phyloP scores from a whole-genome alignment of 2,329 filamentous ascomycete genomes.

The Clonostachys rosea region DNA sequence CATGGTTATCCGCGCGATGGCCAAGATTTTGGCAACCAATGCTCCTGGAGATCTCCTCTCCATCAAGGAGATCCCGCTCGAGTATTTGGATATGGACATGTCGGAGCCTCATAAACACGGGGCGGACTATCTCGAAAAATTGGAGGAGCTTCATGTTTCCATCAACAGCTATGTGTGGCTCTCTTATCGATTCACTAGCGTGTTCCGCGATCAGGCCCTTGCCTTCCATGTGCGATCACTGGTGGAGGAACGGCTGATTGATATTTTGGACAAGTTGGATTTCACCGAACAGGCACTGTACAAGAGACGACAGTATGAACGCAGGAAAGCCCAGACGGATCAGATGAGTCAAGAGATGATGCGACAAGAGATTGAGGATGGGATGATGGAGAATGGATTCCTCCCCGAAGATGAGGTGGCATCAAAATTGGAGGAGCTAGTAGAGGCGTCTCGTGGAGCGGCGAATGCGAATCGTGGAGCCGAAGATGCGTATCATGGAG shows the following conservation, averaged over 20 bases:
- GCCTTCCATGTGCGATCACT: conserved; percentile 76
- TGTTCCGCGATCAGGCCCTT: conserved; percentile 71
- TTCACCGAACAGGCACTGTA: conserved; percentile 29
- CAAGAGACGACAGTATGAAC: conserved; percentile 11
- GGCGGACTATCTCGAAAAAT: conserved; percentile 55
- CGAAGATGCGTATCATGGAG: too few relatives aligned
- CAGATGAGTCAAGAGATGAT: conserved; percentile 1
- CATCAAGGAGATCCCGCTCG: conserved; percentile 65
- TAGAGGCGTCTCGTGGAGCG: neutral
- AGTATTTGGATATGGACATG: conserved; percentile 64
- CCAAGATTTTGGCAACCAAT: conserved; percentile 64
- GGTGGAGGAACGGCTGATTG: conserved; percentile 68
- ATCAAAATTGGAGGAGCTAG: neutral
- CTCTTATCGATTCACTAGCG: conserved; percentile 78
- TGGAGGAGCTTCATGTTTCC: conserved; percentile 78
- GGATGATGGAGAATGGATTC: neutral
- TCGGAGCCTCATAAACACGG: conserved; percentile 24
- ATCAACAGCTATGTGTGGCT: conserved; percentile 91
- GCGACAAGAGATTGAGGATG: neutral
- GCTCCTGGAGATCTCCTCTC: conserved; percentile 65
- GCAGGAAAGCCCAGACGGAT: conserved; percentile 11
- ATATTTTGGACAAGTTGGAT: conserved; percentile 42
- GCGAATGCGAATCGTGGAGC: neutral
- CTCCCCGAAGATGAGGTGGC: neutral
- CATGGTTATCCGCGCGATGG: conserved; percentile 53